Conservation (phyloP, 306 rosid species). For the Ammopiptanthus mongolicus region DNA sequence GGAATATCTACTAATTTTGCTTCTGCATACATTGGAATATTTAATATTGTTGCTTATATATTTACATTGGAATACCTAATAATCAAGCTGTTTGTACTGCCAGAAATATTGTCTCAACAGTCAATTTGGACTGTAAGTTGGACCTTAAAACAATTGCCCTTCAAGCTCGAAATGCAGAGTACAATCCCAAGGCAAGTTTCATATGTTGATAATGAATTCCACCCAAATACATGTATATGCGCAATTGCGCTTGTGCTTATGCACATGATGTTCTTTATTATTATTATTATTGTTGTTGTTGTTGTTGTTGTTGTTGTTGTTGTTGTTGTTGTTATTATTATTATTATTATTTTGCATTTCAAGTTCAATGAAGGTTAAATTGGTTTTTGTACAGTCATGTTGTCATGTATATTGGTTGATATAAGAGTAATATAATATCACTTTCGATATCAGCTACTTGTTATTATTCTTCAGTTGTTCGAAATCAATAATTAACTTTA, state of each 20-base stretch:
- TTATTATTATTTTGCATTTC: background rate
- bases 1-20: background rate
- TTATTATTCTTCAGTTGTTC: background rate
- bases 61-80: background rate
- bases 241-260: background rate
- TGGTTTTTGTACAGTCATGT: background rate
- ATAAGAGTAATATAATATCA: background rate
- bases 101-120: constrained; percentile 93
- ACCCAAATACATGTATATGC: background rate
- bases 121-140: constrained; percentile 87
- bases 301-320: too few relatives aligned
- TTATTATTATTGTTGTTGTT: too few relatives aligned
- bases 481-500: background rate
- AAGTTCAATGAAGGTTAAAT: background rate
- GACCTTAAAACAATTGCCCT: constrained; percentile 89
- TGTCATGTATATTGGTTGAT: background rate
- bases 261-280: background rate
- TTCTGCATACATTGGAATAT: background rate
- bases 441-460: background rate
- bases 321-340: too few relatives aligned
- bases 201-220: background rate
- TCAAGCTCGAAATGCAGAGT: constrained; percentile 95
- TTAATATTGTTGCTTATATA: background rate
- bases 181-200: constrained; percentile 85
- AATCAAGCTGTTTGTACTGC: constrained; percentile 3